These are phyloP conservation scores for Marchantia polymorpha DNA, from an alignment of 225 moss, liverwort and hornwort species.

Conservation along the genomic window DNA sequence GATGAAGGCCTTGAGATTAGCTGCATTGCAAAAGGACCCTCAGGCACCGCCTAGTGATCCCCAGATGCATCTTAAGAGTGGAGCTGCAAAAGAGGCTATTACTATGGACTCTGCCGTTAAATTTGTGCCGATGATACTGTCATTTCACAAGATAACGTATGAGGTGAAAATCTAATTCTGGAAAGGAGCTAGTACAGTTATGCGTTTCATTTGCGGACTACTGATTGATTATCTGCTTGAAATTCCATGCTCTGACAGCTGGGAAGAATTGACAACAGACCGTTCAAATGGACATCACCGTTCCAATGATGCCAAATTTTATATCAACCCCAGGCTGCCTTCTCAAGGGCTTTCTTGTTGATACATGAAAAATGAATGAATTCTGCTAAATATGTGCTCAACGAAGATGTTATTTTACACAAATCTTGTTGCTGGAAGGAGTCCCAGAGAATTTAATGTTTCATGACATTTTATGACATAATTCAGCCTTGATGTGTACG, in stretches of 20 bases:
- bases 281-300: neutral
- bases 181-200: neutral
- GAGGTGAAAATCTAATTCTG: conserved; percentile 36
- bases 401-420: neutral
- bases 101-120: conserved; percentile 13
- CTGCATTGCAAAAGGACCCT: neutral
- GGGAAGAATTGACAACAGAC: neutral
- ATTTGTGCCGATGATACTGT: conserved; percentile 70
- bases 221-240: neutral
- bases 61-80: conserved; percentile 27
- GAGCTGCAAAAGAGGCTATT: conserved; percentile 9
- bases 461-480: neutral
- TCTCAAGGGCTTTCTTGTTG: neutral
- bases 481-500: conserved; percentile 14
- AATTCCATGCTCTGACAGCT: neutral
- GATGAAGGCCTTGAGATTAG: neutral
- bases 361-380: too few species aligned
- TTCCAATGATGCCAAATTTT: neutral
- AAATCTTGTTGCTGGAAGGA: neutral
- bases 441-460: neutral
- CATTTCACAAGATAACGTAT: conserved; percentile 75
- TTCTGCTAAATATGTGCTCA: neutral
- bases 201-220: too few species aligned
- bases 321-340: neutral
- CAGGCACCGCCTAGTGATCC: conserved; percentile 3